Evolutionary conservation across 768 basidiomycete genomes (phyloP).

Genomic region (Chalciporus pseudorubinellus): DNA sequence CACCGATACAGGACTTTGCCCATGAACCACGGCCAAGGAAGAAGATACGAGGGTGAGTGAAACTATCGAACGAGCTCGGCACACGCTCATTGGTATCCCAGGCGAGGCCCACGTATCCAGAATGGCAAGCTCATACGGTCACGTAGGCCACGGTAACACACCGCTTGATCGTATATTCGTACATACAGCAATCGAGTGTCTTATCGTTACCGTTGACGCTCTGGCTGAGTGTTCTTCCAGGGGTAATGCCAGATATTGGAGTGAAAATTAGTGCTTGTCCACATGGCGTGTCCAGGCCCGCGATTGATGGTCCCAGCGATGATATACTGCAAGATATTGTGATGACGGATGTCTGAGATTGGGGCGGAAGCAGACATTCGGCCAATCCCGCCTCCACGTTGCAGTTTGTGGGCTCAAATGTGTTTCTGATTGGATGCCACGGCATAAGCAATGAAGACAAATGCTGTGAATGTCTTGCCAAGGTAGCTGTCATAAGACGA

Average conservation of each 20-base stretch:
- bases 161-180: background rate
- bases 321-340: background rate
- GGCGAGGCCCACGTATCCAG: slow-evolving; percentile 75
- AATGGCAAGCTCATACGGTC: slow-evolving; percentile 75
- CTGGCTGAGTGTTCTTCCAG: background rate
- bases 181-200: slow-evolving; percentile 10
- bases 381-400: background rate
- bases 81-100: slow-evolving; percentile 24
- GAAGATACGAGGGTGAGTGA: slow-evolving; percentile 72
- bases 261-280: slow-evolving; percentile 10
- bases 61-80: background rate
- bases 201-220: background rate
- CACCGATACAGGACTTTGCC: slow-evolving; percentile 56
- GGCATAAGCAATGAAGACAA: too few relatives aligned
- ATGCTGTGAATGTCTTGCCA: background rate
- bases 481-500: background rate
- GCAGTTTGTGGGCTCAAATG: background rate
- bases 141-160: slow-evolving; percentile 39
- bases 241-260: background rate
- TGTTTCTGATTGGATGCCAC: too few relatives aligned
- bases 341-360: background rate
- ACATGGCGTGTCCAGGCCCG: background rate
- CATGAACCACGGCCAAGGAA: slow-evolving; percentile 69
- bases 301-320: background rate
- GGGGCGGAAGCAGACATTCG: background rate